These are phyloP conservation scores for Aspergillus ochraceoroseus DNA, from an alignment of 2,329 filamentous ascomycete genomes.

Conservation along the genomic window DNA sequence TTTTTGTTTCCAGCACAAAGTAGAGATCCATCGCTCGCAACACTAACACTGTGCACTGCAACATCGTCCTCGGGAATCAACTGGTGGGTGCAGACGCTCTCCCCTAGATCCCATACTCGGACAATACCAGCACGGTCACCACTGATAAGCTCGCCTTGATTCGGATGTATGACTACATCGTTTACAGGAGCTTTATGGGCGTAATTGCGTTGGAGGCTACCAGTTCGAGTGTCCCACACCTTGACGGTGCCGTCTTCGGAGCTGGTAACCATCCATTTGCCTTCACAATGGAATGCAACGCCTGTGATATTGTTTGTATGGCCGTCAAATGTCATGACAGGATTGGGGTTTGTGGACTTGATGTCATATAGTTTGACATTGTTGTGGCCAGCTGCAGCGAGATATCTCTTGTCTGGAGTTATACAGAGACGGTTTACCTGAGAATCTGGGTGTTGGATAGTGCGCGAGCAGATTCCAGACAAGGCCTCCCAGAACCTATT, in stretches of 20 bases:
- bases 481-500: conserved; percentile 94
- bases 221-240: conserved; percentile 90
- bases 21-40: conserved; percentile 87
- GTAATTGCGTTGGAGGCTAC: conserved; percentile 86
- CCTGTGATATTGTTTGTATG: conserved; percentile 95
- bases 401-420: conserved; percentile 93
- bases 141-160: conserved; percentile 96
- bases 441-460: conserved; percentile 95
- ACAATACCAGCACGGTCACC: conserved; percentile 92
- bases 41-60: conserved; percentile 87
- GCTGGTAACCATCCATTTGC: conserved; percentile 99
- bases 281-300: conserved; percentile 95
- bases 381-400: conserved; percentile 74
- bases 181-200: conserved; percentile 84
- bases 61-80: conserved; percentile 95
- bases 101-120: conserved; percentile 90
- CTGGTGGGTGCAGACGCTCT: conserved; percentile 96
- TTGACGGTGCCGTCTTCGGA: conserved; percentile 95
- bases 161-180: conserved; percentile 98
- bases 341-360: conserved; percentile 94
- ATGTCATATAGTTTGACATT: conserved; percentile 98
- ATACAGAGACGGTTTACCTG: conserved; percentile 98
- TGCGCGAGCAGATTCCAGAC: conserved; percentile 94
- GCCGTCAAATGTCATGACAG: conserved; percentile 88
- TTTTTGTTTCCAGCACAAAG: conserved; percentile 90